Base-by-base conservation (phyloP, 495 filamentous ascomycete species). In the Penicillium crystallinum region DNA sequence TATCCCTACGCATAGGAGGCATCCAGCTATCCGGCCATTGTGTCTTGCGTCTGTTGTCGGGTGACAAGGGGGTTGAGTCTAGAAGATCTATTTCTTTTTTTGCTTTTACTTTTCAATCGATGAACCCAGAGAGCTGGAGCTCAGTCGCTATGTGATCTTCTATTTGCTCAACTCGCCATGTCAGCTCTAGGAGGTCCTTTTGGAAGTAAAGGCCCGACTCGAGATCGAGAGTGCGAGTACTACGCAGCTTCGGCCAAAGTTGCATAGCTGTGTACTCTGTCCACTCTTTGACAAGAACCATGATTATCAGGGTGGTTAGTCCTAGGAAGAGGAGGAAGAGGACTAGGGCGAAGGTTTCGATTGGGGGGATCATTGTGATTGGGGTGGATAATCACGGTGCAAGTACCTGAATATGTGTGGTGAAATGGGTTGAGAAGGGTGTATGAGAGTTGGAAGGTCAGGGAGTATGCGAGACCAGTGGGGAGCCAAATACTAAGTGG, bases 251-350 rank as follows among this genome's bases (percentile, higher is more conserved):
- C 48, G 48, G 48, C 48, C 48, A 50, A 15, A 50, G 31, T 38
- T 50, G 48, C 19, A 30, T 33, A 34, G 37, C 29, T 33, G 23
- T 7, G 31, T 35, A 39, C 48, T 50, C 37, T 2, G 37, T 42
- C 48, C 48, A 50, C 48, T 50, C 36, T 18, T 50, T 41, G 29
- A 42, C 48, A 40, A 50, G 29, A 25, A 50, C 25, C 25, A 50
- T 42, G 12, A 35, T 21, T 15, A 34, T 18, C 48, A 50, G 22
- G 18, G 29, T 34, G 12, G 38, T 31, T 10, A 50, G 18, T 9
- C 37, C 37, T 17, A 50, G 30, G 22, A 34, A 2, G 14, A 42
- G 37, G 6, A 17, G 23, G 7, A 25, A 7, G 22, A 38, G 25
- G 4, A 35, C 22, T 5, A 38, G 9, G 1, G 34, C 22, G 14